These are phyloP conservation scores for Hypoxylon sp. DNA, from an alignment of 2,329 filamentous ascomycete species.

Conservation along the genomic window DNA sequence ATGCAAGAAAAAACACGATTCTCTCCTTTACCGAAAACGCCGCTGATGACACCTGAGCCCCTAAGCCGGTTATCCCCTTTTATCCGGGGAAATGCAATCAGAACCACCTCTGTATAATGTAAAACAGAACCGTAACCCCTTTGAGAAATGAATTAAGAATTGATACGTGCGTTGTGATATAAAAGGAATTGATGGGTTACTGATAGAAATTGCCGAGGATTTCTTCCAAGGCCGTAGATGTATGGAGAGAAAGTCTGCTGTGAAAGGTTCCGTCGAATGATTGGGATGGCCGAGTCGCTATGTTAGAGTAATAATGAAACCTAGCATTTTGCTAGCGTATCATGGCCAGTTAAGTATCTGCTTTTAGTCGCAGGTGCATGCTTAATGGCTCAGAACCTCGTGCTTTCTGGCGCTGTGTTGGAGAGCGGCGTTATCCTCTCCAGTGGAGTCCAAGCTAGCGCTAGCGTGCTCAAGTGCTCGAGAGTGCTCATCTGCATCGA, in stretches of 20 bases:
- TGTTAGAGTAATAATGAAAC: background rate
- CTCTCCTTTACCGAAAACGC: constrained; percentile 38
- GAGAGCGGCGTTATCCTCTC: constrained; percentile 27
- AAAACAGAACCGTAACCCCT: constrained; percentile 17
- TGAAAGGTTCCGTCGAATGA: constrained; percentile 2
- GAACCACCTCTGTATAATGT: constrained; percentile 34
- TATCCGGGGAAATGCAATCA: constrained; percentile 43
- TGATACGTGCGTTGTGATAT: constrained; percentile 27
- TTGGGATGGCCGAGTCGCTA: background rate
- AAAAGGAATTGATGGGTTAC: constrained; percentile 20
- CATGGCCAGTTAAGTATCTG: background rate
- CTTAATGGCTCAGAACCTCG: constrained; percentile 52
- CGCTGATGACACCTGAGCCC: constrained; percentile 30
- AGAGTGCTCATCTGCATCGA: constrained; percentile 18
- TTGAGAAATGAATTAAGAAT: constrained; percentile 21
- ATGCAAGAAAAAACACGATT: constrained; percentile 23
- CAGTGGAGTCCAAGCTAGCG: constrained; percentile 21
- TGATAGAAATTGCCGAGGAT: background rate
- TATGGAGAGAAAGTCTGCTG: constrained; percentile 2
- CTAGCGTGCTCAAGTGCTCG: constrained; percentile 18
- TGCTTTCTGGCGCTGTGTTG: constrained; percentile 44
- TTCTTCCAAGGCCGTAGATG: constrained; percentile 8
- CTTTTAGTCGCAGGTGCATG: background rate
- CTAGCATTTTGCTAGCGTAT: background rate
- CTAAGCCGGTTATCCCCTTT: constrained; percentile 29